A percentile compares a stretch with the other conserved stretches of the same genome.
phyloP scores from a whole-genome alignment of 2,329 filamentous ascomycete species.

The Pyrenophora seminiperda region DNA sequence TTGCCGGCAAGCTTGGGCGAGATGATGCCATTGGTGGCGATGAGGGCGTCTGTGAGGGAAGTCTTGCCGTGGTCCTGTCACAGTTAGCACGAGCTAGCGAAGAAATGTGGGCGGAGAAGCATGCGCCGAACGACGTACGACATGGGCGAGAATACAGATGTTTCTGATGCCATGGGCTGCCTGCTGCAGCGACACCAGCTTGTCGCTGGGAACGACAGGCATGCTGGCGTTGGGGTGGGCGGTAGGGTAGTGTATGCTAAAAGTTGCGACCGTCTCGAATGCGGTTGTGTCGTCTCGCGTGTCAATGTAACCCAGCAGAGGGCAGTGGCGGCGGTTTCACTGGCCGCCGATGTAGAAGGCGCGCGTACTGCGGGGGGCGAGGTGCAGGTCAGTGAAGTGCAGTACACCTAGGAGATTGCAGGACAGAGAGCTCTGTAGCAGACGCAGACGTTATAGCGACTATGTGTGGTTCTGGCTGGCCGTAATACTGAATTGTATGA shows the following conservation, averaged over 20 bases:
- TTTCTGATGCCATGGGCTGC: slow-evolving; percentile 90
- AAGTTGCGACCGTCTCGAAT: neutral
- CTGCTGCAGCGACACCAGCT: slow-evolving; percentile 86
- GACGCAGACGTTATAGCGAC: slow-evolving; percentile 1
- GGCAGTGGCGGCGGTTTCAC: slow-evolving; percentile 14
- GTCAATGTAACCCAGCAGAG: neutral
- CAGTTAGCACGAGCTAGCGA: slow-evolving; percentile 49
- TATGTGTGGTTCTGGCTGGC: slow-evolving; percentile 21
- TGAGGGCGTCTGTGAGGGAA: slow-evolving; percentile 90
- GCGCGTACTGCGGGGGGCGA: neutral
- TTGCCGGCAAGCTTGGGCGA: slow-evolving; percentile 97
- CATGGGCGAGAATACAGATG: slow-evolving; percentile 36
- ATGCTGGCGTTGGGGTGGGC: slow-evolving; percentile 55
- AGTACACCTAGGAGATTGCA: slow-evolving; percentile 9
- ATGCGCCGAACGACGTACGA: slow-evolving; percentile 8
- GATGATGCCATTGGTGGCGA: slow-evolving; percentile 99
- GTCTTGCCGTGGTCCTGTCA: slow-evolving; percentile 88
- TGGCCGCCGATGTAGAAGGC: neutral
- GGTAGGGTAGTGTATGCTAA: slow-evolving; percentile 1
- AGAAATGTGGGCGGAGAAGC: neutral
- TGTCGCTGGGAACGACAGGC: slow-evolving; percentile 90
- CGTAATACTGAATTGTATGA: slow-evolving; percentile 23
- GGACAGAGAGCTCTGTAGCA: slow-evolving; percentile 11
- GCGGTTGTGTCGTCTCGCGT: slow-evolving; percentile 7
- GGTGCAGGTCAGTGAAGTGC: too few relatives aligned